phyloP scores from a whole-genome alignment of 371 early-diverging fungal genomes.

The Rhizopus delemar region DNA sequence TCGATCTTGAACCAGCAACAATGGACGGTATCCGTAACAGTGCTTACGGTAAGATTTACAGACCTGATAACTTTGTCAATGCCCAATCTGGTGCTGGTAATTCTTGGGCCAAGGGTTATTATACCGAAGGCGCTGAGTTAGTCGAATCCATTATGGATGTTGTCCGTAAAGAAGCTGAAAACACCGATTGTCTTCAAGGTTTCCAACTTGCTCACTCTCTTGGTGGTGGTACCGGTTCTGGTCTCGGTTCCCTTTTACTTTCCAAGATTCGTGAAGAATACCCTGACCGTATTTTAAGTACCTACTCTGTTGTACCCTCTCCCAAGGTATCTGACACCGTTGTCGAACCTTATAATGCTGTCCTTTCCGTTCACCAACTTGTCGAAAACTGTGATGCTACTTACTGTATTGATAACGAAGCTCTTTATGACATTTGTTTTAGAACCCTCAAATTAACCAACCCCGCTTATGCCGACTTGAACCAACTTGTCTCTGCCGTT shows the following conservation, averaged over 20 bases:
- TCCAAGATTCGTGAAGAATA: conserved; percentile 94
- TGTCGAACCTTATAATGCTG: conserved; percentile 96
- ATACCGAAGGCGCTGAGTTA: conserved; percentile 92
- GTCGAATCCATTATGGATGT: conserved; percentile 86
- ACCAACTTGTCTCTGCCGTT: conserved; percentile 83
- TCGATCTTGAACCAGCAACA: conserved; percentile 99
- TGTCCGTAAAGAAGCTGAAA: conserved; percentile 87
- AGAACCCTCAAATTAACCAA: conserved; percentile 81
- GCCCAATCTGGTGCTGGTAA: conserved; percentile 93
- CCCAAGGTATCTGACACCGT: conserved; percentile 92
- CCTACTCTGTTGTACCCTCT: conserved; percentile 94
- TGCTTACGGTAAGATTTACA: conserved; percentile 75
- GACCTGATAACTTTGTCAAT: conserved; percentile 89
- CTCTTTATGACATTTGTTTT: conserved; percentile 89
- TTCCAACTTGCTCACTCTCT: conserved; percentile 90
- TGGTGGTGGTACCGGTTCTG: conserved; percentile 93
- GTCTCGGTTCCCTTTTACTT: conserved; percentile 88
- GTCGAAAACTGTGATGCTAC: conserved; percentile 95
- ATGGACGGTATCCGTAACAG: conserved; percentile 93
- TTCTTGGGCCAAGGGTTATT: conserved; percentile 95
- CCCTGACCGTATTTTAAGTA: conserved; percentile 92
- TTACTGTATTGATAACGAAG: conserved; percentile 99
- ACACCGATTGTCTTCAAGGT: conserved; percentile 87
- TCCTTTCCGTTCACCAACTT: conserved; percentile 85
- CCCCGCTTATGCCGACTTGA: conserved; percentile 85